Conservation (phyloP, 768 basidiomycete species). For the Amyloporia xantha region DNA sequence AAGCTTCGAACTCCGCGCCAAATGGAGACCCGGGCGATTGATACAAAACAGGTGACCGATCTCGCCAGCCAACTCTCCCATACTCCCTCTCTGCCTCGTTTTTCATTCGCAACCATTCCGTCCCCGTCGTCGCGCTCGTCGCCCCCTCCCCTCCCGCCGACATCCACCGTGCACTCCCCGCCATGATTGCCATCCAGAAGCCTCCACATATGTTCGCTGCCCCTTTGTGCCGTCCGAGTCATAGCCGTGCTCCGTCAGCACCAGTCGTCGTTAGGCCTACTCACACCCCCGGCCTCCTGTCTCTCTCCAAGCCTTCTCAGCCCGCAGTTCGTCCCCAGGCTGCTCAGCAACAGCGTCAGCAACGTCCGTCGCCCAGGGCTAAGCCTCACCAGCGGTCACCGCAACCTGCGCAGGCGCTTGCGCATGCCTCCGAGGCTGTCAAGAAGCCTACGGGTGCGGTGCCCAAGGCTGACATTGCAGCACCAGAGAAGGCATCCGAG, state of each 20-base stretch:
- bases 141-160: conserved; percentile 17
- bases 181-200: conserved; percentile 39
- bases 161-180: conserved; percentile 9
- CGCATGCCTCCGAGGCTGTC: conserved; percentile 23
- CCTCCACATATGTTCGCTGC: conserved; percentile 26
- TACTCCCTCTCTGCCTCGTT: conserved; percentile 17
- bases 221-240: conserved; percentile 27
- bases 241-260: conserved; percentile 65
- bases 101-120: conserved; percentile 10
- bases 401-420: conserved; percentile 18
- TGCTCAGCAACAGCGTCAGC: conserved; percentile 29
- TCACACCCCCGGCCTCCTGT: conserved; percentile 64
- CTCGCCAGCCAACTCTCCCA: conserved; percentile 7
- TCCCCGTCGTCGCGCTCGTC: conserved; percentile 20
- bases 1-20: not conserved
- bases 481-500: conserved; percentile 13
- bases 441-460: conserved; percentile 27
- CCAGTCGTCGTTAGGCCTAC: conserved; percentile 67
- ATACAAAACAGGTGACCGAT: conserved; percentile 6
- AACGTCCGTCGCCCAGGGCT: conserved; percentile 32
- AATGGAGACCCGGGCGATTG: not conserved
- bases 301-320: conserved; percentile 52
- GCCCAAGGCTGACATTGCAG: conserved; percentile 4
- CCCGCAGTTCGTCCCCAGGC: conserved; percentile 30
- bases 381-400: conserved; percentile 25